Conservation (phyloP, 139 green algal species). For the Picochlorum costavermella region DNA sequence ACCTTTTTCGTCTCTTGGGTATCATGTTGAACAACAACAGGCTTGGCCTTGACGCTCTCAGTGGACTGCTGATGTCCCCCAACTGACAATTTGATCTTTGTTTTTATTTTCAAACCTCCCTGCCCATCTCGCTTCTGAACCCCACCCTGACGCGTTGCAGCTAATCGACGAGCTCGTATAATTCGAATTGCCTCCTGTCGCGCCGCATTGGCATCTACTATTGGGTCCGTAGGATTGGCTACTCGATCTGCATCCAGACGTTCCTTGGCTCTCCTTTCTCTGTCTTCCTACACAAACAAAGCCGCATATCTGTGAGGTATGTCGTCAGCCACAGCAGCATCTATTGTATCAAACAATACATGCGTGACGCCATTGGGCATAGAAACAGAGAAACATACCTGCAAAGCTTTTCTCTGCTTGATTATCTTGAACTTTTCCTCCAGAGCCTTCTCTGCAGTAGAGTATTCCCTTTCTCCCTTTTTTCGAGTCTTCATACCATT, state of each 20-base stretch:
- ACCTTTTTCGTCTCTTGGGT: background rate
- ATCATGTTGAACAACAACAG: background rate
- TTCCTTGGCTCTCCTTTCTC: too few species aligned
- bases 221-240: too few species aligned
- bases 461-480: background rate
- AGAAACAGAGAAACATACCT: background rate
- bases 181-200: constrained; percentile 4
- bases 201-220: background rate
- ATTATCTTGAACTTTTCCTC: constrained; percentile 2
- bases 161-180: background rate
- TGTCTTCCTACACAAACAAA: too few species aligned
- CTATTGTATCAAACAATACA: too few species aligned
- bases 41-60: constrained; percentile 10
- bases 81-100: background rate
- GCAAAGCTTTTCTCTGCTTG: background rate
- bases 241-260: too few species aligned
- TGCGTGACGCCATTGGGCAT: background rate
- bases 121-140: background rate
- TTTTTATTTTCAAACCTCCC: background rate
- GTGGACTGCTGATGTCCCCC: background rate
- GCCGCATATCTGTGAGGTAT: too few species aligned
- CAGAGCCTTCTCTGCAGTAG: constrained; percentile 1
- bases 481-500: background rate
- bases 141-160: background rate
- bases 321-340: too few species aligned